Conservation (phyloP, 306 rosid species). For the Trifolium fragiferum region DNA sequence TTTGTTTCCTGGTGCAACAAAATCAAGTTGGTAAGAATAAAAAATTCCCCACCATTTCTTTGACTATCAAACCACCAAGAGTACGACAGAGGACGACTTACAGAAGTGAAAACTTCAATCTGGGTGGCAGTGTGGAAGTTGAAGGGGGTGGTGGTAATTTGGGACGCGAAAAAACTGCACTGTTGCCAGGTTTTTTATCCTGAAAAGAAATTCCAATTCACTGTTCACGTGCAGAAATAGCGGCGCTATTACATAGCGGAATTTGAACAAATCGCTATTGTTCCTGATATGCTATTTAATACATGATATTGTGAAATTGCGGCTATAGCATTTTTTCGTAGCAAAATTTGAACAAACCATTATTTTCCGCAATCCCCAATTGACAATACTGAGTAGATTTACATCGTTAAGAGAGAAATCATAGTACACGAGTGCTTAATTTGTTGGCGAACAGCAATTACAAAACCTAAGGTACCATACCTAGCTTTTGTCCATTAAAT, state of each 20-base stretch:
- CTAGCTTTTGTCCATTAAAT: not conserved
- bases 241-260: too few relatives aligned
- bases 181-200: not conserved
- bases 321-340: too few relatives aligned
- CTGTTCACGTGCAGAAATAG: not conserved
- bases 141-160: not conserved
- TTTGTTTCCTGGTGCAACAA: too few relatives aligned
- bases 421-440: not conserved
- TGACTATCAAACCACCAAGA: not conserved
- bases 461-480: not conserved
- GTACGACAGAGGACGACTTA: not conserved
- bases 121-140: too few relatives aligned
- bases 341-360: too few relatives aligned
- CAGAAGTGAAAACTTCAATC: not conserved
- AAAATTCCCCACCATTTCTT: not conserved
- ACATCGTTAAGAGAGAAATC: not conserved
- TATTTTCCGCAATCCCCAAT: too few relatives aligned
- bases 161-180: not conserved
- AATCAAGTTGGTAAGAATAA: too few relatives aligned
- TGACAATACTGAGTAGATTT: not conserved
- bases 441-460: not conserved
- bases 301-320: too few relatives aligned
- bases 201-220: not conserved
- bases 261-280: too few relatives aligned
- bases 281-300: too few relatives aligned